These are phyloP conservation scores for Ustilago shanxiensis DNA, from an alignment of 1,284 basidiomycete genomes.

Conservation along the genomic window DNA sequence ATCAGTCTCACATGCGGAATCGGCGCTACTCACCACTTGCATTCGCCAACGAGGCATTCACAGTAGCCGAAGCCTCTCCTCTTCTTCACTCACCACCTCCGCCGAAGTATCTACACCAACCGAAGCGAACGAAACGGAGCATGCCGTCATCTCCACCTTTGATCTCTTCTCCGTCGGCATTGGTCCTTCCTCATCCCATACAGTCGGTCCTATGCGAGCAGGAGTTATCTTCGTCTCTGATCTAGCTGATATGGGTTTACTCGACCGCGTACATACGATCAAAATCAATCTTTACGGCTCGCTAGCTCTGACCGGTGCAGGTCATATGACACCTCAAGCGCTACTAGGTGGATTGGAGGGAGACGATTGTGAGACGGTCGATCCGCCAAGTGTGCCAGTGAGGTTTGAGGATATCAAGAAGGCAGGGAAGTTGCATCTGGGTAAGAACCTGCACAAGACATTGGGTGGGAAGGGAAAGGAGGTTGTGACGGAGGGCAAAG, in stretches of 20 bases:
- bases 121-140: slow-evolving; percentile 74
- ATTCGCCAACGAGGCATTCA: slow-evolving; percentile 7
- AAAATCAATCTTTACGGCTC: slow-evolving; percentile 85
- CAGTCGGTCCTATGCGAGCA: slow-evolving; percentile 88
- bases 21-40: not conserved
- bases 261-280: slow-evolving; percentile 81
- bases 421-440: slow-evolving; percentile 79
- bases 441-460: slow-evolving; percentile 70
- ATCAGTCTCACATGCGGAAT: not conserved
- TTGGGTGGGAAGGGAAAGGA: slow-evolving; percentile 15
- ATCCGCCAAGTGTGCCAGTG: slow-evolving; percentile 78
- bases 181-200: slow-evolving; percentile 73
- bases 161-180: slow-evolving; percentile 93
- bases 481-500: slow-evolving; percentile 22
- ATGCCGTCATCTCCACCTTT: slow-evolving; percentile 82
- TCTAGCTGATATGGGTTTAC: slow-evolving; percentile 78
- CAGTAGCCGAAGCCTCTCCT: slow-evolving; percentile 1
- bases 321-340: slow-evolving; percentile 94
- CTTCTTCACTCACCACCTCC: slow-evolving; percentile 10
- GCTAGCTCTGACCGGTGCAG: slow-evolving; percentile 79
- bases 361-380: slow-evolving; percentile 78
- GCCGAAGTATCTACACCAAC: slow-evolving; percentile 1
- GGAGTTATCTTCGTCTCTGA: slow-evolving; percentile 83
- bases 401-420: slow-evolving; percentile 80
- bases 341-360: slow-evolving; percentile 91